Percentiles rank a stretch among this genome's conserved stretches.
These are phyloP conservation scores for Hericium rajendrae DNA, from an alignment of 768 basidiomycete species.

Conservation along the genomic window DNA sequence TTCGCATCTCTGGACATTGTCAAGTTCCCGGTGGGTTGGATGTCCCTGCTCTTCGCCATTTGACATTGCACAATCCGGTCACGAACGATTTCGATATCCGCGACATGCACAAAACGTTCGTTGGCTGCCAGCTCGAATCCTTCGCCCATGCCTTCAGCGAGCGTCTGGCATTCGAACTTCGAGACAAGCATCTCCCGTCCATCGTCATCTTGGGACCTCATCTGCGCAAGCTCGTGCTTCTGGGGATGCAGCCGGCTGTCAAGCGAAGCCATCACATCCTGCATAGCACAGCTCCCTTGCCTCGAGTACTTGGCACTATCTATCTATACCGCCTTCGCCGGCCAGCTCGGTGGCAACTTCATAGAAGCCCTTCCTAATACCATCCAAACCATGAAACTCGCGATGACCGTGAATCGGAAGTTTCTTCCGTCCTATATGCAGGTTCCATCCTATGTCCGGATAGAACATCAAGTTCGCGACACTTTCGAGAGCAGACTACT, in stretches of 20 bases:
- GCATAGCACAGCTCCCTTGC: conserved; percentile 17
- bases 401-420: too few relatives aligned
- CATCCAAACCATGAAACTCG: too few relatives aligned
- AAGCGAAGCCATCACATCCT: conserved; percentile 20
- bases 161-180: conserved; percentile 27
- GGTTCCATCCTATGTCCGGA: too few relatives aligned
- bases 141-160: conserved; percentile 25
- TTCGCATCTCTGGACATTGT: conserved; percentile 22
- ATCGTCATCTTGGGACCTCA: conserved; percentile 15
- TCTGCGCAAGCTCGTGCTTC: conserved; percentile 26
- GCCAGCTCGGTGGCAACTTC: too few relatives aligned
- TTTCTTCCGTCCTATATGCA: too few relatives aligned
- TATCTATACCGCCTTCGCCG: too few relatives aligned
- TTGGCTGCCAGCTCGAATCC: conserved; percentile 21
- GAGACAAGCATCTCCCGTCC: conserved; percentile 24
- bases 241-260: conserved; percentile 27
- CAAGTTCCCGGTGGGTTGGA: not conserved
- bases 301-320: conserved; percentile 29
- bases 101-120: conserved; percentile 20
- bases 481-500: conserved; percentile 19
- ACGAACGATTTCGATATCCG: conserved; percentile 27
- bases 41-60: conserved; percentile 19
- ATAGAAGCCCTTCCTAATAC: too few relatives aligned
- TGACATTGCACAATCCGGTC: conserved; percentile 24
- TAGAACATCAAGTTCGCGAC: conserved; percentile 22